These are phyloP conservation scores for Diaporthe eres DNA, from an alignment of 2,329 filamentous ascomycete genomes.

Conservation along the genomic window DNA sequence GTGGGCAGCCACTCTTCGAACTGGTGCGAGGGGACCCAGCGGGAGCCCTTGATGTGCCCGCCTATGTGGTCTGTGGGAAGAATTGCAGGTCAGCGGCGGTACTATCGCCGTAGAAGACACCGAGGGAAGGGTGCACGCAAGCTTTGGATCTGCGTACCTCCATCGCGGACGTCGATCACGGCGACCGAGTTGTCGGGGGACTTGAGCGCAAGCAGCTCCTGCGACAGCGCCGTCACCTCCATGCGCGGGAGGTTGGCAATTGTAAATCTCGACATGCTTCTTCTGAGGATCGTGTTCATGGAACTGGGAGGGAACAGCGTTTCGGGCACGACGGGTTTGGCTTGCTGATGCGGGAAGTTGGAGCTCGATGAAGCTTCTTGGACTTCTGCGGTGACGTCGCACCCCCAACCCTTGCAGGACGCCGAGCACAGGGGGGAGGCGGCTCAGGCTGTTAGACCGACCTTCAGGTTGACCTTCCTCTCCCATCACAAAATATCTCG, in stretches of 20 bases:
- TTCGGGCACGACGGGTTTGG: background rate
- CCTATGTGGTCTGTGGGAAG: constrained; percentile 82
- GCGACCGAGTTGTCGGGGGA: constrained; percentile 67
- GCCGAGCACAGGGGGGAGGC: too few relatives aligned
- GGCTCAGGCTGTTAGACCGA: background rate
- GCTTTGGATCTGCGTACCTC: constrained; percentile 63
- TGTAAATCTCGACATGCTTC: constrained; percentile 41
- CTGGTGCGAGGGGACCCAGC: constrained; percentile 80
- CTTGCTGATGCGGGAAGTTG: background rate
- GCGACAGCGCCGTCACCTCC: constrained; percentile 76
- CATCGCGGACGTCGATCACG: constrained; percentile 91
- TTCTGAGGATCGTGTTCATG: constrained; percentile 37
- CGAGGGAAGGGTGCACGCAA: background rate
- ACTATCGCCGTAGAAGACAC: background rate
- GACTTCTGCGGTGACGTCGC: background rate
- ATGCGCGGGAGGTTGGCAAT: constrained; percentile 77
- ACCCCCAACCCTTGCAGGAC: constrained; percentile 4
- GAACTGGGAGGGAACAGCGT: background rate
- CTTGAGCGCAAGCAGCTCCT: constrained; percentile 70
- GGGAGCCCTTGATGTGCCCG: constrained; percentile 85
- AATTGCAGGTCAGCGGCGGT: constrained; percentile 23
- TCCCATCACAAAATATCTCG: background rate
- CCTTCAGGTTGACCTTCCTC: background rate
- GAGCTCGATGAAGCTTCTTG: background rate
- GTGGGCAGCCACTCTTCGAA: constrained; percentile 85